Evolutionary conservation across 2,329 filamentous ascomycete genomes (phyloP).

Genomic region (Leptographium wingfieldii): DNA sequence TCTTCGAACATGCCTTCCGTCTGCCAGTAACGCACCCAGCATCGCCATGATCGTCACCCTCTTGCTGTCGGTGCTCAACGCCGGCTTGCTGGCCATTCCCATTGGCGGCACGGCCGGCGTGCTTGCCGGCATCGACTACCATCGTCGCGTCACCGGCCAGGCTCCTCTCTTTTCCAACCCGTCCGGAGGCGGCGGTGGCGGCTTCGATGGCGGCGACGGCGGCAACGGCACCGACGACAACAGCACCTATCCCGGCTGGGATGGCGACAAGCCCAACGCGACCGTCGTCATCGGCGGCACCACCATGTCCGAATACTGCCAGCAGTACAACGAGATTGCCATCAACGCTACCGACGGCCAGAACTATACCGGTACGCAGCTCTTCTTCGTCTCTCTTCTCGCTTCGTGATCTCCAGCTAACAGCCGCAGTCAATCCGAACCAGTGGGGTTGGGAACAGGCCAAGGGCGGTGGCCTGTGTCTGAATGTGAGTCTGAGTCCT

Average conservation of each 20-base stretch:
- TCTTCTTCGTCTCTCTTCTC: background rate
- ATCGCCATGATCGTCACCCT: constrained; percentile 22
- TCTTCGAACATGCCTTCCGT: background rate
- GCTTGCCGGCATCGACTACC: constrained; percentile 33
- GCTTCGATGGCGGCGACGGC: constrained; percentile 8
- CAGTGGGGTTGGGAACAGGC: constrained; percentile 36
- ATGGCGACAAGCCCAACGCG: constrained; percentile 11
- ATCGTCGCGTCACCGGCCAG: constrained; percentile 28
- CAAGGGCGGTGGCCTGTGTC: constrained; percentile 29
- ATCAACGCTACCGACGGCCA: constrained; percentile 20
- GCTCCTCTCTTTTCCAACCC: constrained; percentile 29
- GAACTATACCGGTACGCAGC: constrained; percentile 31
- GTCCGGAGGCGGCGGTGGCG: constrained; percentile 1
- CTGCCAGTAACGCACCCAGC: background rate
- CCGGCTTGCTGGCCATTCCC: constrained; percentile 31
- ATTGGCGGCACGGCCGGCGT: constrained; percentile 23
- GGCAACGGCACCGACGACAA: background rate
- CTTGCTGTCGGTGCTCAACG: constrained; percentile 34
- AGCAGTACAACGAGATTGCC: constrained; percentile 6
- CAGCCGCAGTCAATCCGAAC: constrained; percentile 37
- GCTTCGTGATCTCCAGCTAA: background rate
- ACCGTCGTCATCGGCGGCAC: constrained; percentile 5
- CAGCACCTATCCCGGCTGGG: constrained; percentile 17
- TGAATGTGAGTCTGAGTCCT: constrained; percentile 33
- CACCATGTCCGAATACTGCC: constrained; percentile 10